Base-by-base conservation (phyloP, 106 monocot genomes). In the Amphibolis antarctica region DNA sequence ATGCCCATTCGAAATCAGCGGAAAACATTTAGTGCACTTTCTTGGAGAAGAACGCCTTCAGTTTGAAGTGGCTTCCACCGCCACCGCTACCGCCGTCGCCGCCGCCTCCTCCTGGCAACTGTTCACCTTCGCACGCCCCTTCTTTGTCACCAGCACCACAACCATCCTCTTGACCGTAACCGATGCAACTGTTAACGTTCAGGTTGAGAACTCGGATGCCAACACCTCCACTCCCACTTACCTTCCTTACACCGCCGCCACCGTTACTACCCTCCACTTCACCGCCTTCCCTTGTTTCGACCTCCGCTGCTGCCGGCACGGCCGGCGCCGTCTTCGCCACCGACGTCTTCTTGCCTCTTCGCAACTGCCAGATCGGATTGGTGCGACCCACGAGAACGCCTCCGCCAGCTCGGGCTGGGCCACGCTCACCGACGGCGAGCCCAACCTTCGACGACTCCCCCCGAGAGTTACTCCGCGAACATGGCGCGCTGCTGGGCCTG, bases 391-490 rank as follows among this genome's bases (percentile, higher is more conserved):
- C 71, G 53, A 68, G 86, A 20, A 85, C 74, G 18, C 42, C 42
- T 57, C 46, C 47, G 57, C 74, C 76, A 24, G 10, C 5, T 21
- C 73, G 67, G 0, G 76, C 69, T 73, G 36, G 21, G 20, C 22
- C 20, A 36, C 21, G 28, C 67, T 45, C 57, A 28, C 67, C 79
- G 42, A 28, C 59, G 64, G 20, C 54, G 65, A 18, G 13, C n/a
- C n/a, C n/a, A n/a, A 47, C 30, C 53, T 46, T 59, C 36, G 67
- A 52, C 7, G 47, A 67, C 71, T 83, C 86, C 18, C 91, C 83
- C 26, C 86, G 64, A 10, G 86, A 98, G 77, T 99, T 99, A 79
- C 98, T 99, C 21, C 98, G 71, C 0, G 98, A 91, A 71, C 98
- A 91, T 0, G 98, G 98, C 14, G 90, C 91, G 73, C 86, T 89